Evolutionary conservation across 441 rosid species (phyloP), one percentile per base, ranked within the genome.

Genomic region (Brassica balearica): DNA sequence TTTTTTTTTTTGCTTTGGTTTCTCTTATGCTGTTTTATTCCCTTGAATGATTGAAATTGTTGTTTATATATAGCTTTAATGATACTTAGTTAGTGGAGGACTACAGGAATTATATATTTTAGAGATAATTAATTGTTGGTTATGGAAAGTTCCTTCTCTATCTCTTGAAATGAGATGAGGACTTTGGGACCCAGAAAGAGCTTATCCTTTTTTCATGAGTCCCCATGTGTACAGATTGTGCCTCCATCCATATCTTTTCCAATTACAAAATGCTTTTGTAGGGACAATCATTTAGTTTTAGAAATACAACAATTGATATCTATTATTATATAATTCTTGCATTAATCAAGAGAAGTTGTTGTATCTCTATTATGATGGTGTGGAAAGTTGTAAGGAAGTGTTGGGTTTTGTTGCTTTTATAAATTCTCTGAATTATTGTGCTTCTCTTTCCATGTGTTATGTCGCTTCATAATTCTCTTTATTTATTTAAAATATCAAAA

Each of bases 391-490:
- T 79, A 55, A 74, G 75, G 73, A 32, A 70, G 25, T 75, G 36
- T 32, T 64, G 48, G 70, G 76, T 80, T 80, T 68, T 78, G 70
- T 73, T 58, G 25, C 48, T 74, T 65, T 80, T 61, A 58, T 69
- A 53, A 29, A 32, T 55, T 69, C 29, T 74, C 10, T 75, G 46
- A 65, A 64, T 74, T 55, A 70, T 70, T 75, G 20, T 58, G 38
- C 59, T 32, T 62, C 8, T 58, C 8, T 69, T 69, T 17, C 75
- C 79, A 80, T 75, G 82, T 74, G 82, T 80, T 17, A 55, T 80
- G 82, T 80, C 72, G 15, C 64, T 46, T 74, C 68, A 74, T 64
- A 20, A 69, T 69, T 79, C 68, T 74, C 67, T 60, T 34, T 29
- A 1, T 59, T 17, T 61, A 14, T 27, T 12, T 4, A 63, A 20